Evolutionary conservation across 495 filamentous ascomycete species (phyloP).

Genomic region (Hypoxylon lenormandii): DNA sequence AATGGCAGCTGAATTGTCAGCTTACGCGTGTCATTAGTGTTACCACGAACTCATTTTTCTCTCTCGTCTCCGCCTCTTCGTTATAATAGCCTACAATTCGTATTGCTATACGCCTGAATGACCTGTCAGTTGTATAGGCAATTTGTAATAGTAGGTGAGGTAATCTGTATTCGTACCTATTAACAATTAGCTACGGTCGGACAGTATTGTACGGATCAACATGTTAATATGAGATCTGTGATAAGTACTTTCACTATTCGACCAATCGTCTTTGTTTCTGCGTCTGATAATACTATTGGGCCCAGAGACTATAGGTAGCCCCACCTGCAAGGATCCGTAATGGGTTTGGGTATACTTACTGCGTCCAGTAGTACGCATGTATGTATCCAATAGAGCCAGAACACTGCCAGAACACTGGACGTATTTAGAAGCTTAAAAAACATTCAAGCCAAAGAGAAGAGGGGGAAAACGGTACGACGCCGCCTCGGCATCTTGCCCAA

Average conservation of each 20-base stretch:
- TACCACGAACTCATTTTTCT: background rate
- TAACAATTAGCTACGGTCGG: too few relatives aligned
- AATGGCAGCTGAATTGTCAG: slow-evolving; percentile 20
- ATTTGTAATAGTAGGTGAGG: too few relatives aligned
- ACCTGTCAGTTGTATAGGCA: too few relatives aligned
- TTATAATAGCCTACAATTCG: background rate
- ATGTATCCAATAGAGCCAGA: too few relatives aligned
- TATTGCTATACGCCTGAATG: background rate
- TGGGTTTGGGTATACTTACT: background rate
- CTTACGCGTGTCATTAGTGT: slow-evolving; percentile 30
- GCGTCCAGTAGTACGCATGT: background rate
- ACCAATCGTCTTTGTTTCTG: slow-evolving; percentile 31
- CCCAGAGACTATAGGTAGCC: background rate
- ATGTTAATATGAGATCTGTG: background rate
- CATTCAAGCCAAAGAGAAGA: background rate
- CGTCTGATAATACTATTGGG: slow-evolving; percentile 7
- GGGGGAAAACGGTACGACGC: slow-evolving; percentile 12
- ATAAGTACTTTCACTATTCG: slow-evolving; percentile 19
- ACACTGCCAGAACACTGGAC: too few relatives aligned
- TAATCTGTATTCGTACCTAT: too few relatives aligned
- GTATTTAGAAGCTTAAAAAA: background rate
- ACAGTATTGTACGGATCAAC: background rate
- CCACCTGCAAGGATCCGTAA: background rate
- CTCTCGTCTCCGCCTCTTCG: background rate
- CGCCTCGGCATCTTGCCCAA: slow-evolving; percentile 24